Base-by-base conservation (phyloP, 139 green algal genomes). In the Desmodesmus armatus region DNA sequence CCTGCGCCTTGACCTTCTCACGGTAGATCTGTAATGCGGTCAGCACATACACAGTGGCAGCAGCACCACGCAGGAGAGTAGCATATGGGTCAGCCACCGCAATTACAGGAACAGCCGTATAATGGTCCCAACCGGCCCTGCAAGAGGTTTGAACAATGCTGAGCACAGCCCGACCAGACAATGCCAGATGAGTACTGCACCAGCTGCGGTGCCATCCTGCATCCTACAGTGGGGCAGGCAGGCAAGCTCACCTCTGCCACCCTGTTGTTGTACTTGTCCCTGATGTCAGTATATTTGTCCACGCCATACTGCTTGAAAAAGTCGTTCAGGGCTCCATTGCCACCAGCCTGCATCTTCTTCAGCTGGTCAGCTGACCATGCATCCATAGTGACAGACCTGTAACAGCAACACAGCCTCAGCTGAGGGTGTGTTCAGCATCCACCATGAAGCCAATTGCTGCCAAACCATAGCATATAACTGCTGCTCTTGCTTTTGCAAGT, bases 371-470 rank as follows among this genome's bases (percentile, higher is more conserved):
- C 37, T 5, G 91, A 96, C 97, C 97, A 99, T 0, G 95, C 93
- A 86, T 99, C 97, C 97, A 99, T 99, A 15, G 93, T 96, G 1
- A 99, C 96, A 9, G 94, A 97, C 88, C 96, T 98, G 90, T 40
- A 69, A 7, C 4, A 74, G 31, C 73, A 31, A 7, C 31, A 40
- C 71, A 25, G 47, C 9, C 47, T 55, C 47, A 55, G 13, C 13
- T 55, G 47, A 55, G 47, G 7, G 47, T 7, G 47, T 55, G 47
- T 7, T 55, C 13, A 21, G 13, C 47, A 55, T 7, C 47, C 47
- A 55, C 7, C n/a, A n/a, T n/a, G n/a, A n/a, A n/a, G n/a, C n/a
- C n/a, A n/a, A n/a, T n/a, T n/a, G n/a, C n/a, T n/a, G n/a, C n/a
- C n/a, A n/a, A n/a, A n/a, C n/a, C n/a, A n/a, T n/a, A n/a, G n/a